A percentile compares a stretch with the other conserved stretches of the same genome.
phyloP scores from a whole-genome alignment of 2,329 filamentous ascomycete species.

The Fusarium dlaminii region DNA sequence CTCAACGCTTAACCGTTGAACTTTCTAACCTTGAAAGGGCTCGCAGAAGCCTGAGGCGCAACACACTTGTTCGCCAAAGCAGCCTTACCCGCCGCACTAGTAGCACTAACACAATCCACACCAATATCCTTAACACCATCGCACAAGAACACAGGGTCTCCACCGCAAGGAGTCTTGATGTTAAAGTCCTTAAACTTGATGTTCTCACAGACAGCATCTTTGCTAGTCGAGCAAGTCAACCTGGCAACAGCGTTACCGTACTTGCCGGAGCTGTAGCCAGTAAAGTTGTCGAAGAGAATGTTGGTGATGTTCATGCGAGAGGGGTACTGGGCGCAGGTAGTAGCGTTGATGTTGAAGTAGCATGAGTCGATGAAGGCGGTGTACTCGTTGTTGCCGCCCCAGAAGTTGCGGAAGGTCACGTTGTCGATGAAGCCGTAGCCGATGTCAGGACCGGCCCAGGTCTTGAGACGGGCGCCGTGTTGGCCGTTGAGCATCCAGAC shows the following conservation, averaged over 20 bases:
- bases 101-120: conserved; percentile 31
- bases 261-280: conserved; percentile 37
- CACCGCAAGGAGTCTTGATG: conserved; percentile 34
- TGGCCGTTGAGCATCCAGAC: conserved; percentile 42
- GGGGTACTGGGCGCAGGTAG: conserved; percentile 31
- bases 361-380: conserved; percentile 38
- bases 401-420: conserved; percentile 41
- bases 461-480: conserved; percentile 39
- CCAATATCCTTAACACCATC: conserved; percentile 38
- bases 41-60: conserved; percentile 21
- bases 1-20: not conserved
- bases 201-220: conserved; percentile 39
- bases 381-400: conserved; percentile 40
- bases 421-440: conserved; percentile 41
- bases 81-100: conserved; percentile 29
- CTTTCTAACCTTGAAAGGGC: conserved; percentile 29
- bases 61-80: conserved; percentile 35
- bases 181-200: conserved; percentile 39
- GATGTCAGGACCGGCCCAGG: conserved; percentile 36
- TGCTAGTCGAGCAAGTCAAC: conserved; percentile 35
- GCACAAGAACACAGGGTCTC: conserved; percentile 32
- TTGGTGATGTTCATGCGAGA: conserved; percentile 41
- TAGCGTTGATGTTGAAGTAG: conserved; percentile 38
- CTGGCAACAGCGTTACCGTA: conserved; percentile 35
- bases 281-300: conserved; percentile 40